These are phyloP conservation scores for Irpex sp. DNA, from an alignment of 1,284 basidiomycete species.

Conservation along the genomic window DNA sequence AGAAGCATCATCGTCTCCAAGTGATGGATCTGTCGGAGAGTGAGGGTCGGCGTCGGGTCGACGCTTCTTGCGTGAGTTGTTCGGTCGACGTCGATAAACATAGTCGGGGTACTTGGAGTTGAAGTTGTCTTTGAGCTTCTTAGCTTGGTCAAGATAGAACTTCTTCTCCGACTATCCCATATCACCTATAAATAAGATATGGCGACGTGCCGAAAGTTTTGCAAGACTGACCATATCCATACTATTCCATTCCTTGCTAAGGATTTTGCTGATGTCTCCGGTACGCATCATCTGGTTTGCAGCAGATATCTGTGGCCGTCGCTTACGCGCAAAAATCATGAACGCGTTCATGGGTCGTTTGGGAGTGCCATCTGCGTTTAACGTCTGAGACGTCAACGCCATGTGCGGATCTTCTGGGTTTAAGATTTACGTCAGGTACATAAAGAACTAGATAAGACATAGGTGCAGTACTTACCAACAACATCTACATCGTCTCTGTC, in stretches of 20 bases:
- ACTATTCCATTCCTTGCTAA: conserved; percentile 75
- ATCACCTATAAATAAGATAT: conserved; percentile 5
- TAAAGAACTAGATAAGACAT: background rate
- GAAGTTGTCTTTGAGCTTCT: conserved; percentile 77
- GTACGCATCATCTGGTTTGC: conserved; percentile 83
- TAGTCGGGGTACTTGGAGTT: conserved; percentile 85
- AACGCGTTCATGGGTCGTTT: conserved; percentile 88
- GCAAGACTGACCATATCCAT: conserved; percentile 54
- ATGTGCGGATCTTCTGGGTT: conserved; percentile 43
- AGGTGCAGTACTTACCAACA: conserved; percentile 15
- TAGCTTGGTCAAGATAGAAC: conserved; percentile 81
- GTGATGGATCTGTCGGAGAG: conserved; percentile 24
- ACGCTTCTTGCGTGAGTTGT: conserved; percentile 74
- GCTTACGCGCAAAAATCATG: conserved; percentile 83
- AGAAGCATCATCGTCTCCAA: conserved; percentile 37
- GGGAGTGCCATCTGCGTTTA: conserved; percentile 80
- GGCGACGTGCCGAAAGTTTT: background rate
- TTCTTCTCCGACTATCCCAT: conserved; percentile 65
- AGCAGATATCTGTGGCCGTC: conserved; percentile 75
- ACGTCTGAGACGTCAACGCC: conserved; percentile 66
- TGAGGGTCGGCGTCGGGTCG: conserved; percentile 42
- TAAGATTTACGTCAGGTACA: background rate
- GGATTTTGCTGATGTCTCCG: conserved; percentile 79
- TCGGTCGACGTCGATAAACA: conserved; percentile 78
- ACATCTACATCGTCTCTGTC: conserved; percentile 18